Base-by-base conservation (phyloP, 2,329 filamentous ascomycete genomes). In the Penicillium sp. region DNA sequence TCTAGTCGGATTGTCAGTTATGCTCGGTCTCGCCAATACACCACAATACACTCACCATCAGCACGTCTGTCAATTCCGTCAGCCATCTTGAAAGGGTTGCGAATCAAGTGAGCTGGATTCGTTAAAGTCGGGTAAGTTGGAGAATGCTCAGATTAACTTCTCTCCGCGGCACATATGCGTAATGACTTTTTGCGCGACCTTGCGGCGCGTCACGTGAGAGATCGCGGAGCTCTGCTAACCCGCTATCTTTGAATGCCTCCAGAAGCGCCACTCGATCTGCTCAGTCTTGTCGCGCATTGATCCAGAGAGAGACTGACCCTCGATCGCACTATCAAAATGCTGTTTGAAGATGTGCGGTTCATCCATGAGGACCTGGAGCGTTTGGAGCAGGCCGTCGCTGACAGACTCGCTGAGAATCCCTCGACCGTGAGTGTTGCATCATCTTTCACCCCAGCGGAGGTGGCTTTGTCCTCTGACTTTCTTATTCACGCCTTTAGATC, bases 361-460 rank as follows among this genome's bases (percentile, higher is more conserved):
- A 82, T 96, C 61, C 90, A 96, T 62, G 93, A 98, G 80, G 93
- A 98, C 72, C 76, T 98, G 43, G 93, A 98, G 78, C 85, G 93
- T 55, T 80, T 98, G 50, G 93, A 98, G 73, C 89, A 95, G 69
- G 93, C 88, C 46, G 86, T 96, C 62, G 86, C 88, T 46, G 90
- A 97, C 73, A 86, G 90, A 63, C 82, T 94, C 51, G 79, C 83
- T 53, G 89, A 96, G 57, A 90, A 97, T 56, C 90, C 91, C 39
- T 88, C 86, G 71, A 86, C 91, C 69, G 88, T 90, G 75, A 69
- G 83, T 76, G 46, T 39, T 41, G 8, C 35, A 37, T 33, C 48
- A 32, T 37, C 43, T 28, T 45, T 9, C 3, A 32, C n/a, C 47
- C 18, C 18, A 18, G 18, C 33, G 36, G n/a, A 38, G 44, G 13